These are phyloP conservation scores for Fraxinus latifolia DNA, from an alignment of 305 asterid species.

Conservation along the genomic window DNA sequence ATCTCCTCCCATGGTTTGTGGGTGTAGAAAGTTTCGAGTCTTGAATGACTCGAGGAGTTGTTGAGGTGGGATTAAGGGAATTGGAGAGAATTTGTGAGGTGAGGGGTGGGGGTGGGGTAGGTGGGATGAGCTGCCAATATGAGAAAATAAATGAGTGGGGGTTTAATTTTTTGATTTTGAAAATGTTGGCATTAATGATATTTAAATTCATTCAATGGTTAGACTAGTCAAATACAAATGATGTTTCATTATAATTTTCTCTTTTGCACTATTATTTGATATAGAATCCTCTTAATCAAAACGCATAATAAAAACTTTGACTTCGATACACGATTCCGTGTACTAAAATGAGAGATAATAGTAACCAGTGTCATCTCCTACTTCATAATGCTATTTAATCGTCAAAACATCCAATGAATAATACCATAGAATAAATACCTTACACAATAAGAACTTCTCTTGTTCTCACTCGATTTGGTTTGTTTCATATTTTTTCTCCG, in stretches of 20 bases:
- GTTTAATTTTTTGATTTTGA: constrained; percentile 14
- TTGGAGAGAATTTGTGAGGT: neutral
- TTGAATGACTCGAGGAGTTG: constrained; percentile 15
- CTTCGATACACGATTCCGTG: no score
- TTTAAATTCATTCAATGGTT: neutral
- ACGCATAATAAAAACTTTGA: neutral
- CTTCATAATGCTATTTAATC: neutral
- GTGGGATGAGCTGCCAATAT: constrained; percentile 18
- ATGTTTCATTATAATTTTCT: neutral
- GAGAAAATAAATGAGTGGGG: neutral
- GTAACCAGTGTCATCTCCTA: neutral
- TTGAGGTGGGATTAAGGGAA: neutral
- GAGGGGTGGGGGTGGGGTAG: neutral
- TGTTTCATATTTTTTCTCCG: neutral
- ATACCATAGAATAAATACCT: neutral
- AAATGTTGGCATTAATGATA: constrained; percentile 1
- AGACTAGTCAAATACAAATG: constrained; percentile 28
- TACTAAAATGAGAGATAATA: no score
- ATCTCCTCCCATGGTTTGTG: constrained; percentile 48
- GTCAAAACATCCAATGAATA: neutral
- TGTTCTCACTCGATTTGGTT: neutral
- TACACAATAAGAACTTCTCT: no score
- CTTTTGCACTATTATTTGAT: neutral
- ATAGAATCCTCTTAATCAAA: neutral
- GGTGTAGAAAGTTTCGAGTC: constrained; percentile 16